Conservation (phyloP, 352 stramenopile species). For the Globisporangium cylindrosporum region DNA sequence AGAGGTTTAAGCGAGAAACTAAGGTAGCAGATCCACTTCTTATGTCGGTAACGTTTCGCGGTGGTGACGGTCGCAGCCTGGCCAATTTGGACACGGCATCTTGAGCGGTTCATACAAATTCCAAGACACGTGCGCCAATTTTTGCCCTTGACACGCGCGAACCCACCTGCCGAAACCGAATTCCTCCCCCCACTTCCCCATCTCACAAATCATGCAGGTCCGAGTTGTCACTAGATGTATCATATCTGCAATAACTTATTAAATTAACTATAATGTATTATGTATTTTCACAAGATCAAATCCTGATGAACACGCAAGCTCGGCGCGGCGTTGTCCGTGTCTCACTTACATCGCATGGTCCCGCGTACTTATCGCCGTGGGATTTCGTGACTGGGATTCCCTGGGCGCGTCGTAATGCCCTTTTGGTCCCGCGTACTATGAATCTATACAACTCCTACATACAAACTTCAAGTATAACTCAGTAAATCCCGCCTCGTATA, state of each 20-base stretch:
- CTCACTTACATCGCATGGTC: conserved; percentile 10
- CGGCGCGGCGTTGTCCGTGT: conserved; percentile 5
- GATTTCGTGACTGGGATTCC: conserved; percentile 18
- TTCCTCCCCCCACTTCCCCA: not conserved
- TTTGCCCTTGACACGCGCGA: conserved; percentile 1
- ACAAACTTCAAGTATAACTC: not conserved
- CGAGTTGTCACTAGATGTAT: too few species aligned
- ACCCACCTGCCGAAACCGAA: conserved; percentile 6
- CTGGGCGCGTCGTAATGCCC: not conserved
- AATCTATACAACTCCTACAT: not conserved
- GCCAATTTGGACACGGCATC: conserved; percentile 6
- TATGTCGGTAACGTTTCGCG: conserved; percentile 6
- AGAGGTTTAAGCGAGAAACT: not conserved
- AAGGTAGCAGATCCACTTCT: not conserved
- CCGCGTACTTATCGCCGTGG: conserved; percentile 26
- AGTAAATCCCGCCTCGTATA: conserved; percentile 12
- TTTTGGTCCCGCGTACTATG: conserved; percentile 25
- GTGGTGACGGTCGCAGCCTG: not conserved
- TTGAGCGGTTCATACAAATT: not conserved
- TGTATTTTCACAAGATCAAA: not conserved
- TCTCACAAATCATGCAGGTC: not conserved
- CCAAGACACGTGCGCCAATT: not conserved
- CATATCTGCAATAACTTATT: not conserved
- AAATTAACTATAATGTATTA: not conserved
- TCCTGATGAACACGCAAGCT: conserved; percentile 14